phyloP scores from a whole-genome alignment of 495 filamentous ascomycete genomes.

The Hypomontagnella submonticulosa region DNA sequence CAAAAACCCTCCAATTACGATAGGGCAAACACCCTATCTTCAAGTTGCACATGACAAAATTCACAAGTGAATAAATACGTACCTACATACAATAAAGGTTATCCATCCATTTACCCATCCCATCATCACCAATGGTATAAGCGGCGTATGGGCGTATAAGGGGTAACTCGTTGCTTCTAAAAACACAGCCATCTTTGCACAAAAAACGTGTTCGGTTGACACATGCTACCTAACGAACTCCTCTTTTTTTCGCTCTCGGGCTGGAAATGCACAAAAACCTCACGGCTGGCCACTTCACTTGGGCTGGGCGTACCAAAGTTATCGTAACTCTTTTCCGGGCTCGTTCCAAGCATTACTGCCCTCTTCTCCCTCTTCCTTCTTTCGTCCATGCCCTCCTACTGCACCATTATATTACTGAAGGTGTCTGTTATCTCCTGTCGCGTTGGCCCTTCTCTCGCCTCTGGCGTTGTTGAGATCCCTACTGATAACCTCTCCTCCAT shows the following conservation, averaged over 20 bases:
- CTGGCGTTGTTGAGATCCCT: conserved; percentile 57
- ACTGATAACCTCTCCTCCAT: conserved; percentile 83
- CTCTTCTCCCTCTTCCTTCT: conserved; percentile 3
- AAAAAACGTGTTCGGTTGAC: conserved; percentile 30
- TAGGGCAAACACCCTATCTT: conserved; percentile 12
- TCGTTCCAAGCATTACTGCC: conserved; percentile 14
- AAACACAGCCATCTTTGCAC: conserved; percentile 32
- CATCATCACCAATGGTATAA: too few relatives aligned
- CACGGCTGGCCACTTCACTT: conserved; percentile 27
- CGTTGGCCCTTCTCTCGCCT: conserved; percentile 50
- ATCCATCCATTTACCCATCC: conserved; percentile 24
- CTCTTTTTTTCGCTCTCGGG: conserved; percentile 34
- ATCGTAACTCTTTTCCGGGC: conserved; percentile 24
- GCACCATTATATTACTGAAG: conserved; percentile 63
- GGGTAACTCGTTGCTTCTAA: conserved; percentile 29
- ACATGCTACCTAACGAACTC: conserved; percentile 43
- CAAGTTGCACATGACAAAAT: conserved; percentile 10
- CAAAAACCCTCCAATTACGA: conserved; percentile 5
- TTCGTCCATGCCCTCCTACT: conserved; percentile 36
- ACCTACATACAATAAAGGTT: conserved; percentile 34
- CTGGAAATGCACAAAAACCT: conserved; percentile 43
- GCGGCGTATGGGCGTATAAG: background rate
- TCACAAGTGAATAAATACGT: conserved; percentile 16
- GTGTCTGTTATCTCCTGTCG: conserved; percentile 58
- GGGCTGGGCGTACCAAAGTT: conserved; percentile 17